These are phyloP conservation scores for Mortierella sp. DNA, from an alignment of 371 early-diverging fungal genomes.

Conservation along the genomic window DNA sequence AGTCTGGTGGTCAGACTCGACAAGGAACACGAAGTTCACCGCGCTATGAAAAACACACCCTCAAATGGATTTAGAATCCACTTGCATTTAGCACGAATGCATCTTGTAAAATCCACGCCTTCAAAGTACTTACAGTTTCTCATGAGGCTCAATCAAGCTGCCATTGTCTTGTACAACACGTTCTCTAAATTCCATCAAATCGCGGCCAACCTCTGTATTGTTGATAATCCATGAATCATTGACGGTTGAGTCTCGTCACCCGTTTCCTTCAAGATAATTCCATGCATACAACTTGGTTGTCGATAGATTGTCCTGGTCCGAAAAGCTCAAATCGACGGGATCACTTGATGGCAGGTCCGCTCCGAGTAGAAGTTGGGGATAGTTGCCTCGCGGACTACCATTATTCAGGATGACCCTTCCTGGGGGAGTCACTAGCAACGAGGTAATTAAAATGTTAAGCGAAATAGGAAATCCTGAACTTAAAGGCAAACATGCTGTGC, in stretches of 20 bases:
- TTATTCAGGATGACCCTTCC: too few relatives aligned
- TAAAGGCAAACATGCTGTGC: too few relatives aligned
- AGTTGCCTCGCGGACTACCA: too few relatives aligned
- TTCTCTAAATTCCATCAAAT: neutral
- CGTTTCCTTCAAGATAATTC: conserved; percentile 3
- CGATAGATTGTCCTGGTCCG: neutral
- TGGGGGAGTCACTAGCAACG: too few relatives aligned
- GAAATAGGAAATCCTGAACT: too few relatives aligned
- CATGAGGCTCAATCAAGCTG: neutral
- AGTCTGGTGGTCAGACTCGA: neutral
- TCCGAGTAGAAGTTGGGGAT: too few relatives aligned
- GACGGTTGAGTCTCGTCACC: neutral
- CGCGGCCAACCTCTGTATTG: neutral
- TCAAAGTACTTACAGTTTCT: conserved; percentile 6
- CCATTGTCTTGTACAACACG: conserved; percentile 1
- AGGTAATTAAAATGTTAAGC: too few relatives aligned
- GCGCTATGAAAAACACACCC: neutral
- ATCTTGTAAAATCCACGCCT: too few relatives aligned
- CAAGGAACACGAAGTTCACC: conserved; percentile 3
- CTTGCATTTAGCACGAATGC: too few relatives aligned
- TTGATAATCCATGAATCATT: neutral
- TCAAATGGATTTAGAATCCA: too few relatives aligned
- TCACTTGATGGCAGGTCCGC: too few relatives aligned
- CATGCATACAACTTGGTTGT: neutral
- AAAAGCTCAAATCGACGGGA: too few relatives aligned